These are phyloP conservation scores for Mrakia blollopis DNA, from an alignment of 768 basidiomycete genomes.

Conservation along the genomic window DNA sequence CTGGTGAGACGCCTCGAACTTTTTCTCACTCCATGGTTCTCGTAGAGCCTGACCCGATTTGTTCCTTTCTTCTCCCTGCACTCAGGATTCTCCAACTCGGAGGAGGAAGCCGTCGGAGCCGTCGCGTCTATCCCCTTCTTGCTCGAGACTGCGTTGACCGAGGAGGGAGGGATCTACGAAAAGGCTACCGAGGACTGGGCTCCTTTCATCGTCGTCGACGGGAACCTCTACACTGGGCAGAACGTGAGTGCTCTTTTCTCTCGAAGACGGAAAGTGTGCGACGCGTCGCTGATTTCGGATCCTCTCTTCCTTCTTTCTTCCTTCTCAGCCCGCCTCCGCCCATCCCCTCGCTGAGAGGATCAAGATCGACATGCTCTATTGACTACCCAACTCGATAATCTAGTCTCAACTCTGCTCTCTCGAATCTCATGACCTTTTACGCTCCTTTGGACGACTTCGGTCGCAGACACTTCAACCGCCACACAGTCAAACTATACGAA, in stretches of 20 bases:
- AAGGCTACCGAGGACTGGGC: background rate
- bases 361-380: background rate
- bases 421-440: too few relatives aligned
- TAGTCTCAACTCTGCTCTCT: too few relatives aligned
- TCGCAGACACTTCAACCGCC: too few relatives aligned
- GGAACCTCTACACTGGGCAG: conserved; percentile 3
- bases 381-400: background rate
- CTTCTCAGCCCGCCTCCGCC: background rate
- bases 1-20: background rate
- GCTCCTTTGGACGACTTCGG: too few relatives aligned
- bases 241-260: background rate
- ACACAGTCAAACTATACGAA: too few relatives aligned
- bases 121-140: background rate
- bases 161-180: background rate
- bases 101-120: background rate
- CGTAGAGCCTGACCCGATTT: background rate
- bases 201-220: background rate
- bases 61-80: background rate
- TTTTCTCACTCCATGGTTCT: background rate
- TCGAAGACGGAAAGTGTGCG: background rate
- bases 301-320: background rate
- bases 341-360: background rate
- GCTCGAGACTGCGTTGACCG: background rate
- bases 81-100: background rate
- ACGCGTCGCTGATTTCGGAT: too few relatives aligned